These are phyloP conservation scores for Sugiyamaella pinicola DNA, from an alignment of 1,139 yeast genomes.

Conservation along the genomic window DNA sequence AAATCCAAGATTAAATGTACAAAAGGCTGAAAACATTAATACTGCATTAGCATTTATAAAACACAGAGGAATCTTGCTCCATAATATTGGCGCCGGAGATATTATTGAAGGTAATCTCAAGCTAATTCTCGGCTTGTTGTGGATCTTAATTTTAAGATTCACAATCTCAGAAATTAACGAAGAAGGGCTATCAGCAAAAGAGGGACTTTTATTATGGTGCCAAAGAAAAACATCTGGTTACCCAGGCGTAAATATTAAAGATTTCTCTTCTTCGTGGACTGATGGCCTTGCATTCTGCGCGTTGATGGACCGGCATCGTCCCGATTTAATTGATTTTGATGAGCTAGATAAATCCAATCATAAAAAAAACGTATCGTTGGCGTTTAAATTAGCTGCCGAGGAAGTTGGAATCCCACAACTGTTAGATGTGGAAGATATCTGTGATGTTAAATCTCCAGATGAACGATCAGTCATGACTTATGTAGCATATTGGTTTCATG, in stretches of 20 bases:
- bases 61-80: conserved; percentile 54
- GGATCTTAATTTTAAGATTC: conserved; percentile 61
- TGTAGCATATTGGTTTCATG: conserved; percentile 66
- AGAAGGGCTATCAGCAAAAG: conserved; percentile 49
- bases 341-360: conserved; percentile 41
- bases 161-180: conserved; percentile 51
- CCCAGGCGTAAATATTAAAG: conserved; percentile 44
- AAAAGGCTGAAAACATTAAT: conserved; percentile 63
- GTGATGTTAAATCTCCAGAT: conserved; percentile 54
- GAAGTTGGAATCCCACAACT: conserved; percentile 57
- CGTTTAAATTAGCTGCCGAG: conserved; percentile 47
- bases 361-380: conserved; percentile 42
- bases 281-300: conserved; percentile 54
- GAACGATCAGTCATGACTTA: conserved; percentile 68
- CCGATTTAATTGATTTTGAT: conserved; percentile 47
- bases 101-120: conserved; percentile 65
- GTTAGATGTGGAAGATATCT: conserved; percentile 63
- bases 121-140: conserved; percentile 62
- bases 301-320: conserved; percentile 48
- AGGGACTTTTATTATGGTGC: conserved; percentile 49
- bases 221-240: conserved; percentile 49
- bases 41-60: conserved; percentile 58
- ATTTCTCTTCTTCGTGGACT: conserved; percentile 51
- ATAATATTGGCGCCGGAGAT: conserved; percentile 69
- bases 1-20: conserved; percentile 57